Percentiles rank a stretch among this genome's conserved stretches.
Evolutionary conservation across 257 asterid species (phyloP).

Genomic region (Cruciata laevipes): DNA sequence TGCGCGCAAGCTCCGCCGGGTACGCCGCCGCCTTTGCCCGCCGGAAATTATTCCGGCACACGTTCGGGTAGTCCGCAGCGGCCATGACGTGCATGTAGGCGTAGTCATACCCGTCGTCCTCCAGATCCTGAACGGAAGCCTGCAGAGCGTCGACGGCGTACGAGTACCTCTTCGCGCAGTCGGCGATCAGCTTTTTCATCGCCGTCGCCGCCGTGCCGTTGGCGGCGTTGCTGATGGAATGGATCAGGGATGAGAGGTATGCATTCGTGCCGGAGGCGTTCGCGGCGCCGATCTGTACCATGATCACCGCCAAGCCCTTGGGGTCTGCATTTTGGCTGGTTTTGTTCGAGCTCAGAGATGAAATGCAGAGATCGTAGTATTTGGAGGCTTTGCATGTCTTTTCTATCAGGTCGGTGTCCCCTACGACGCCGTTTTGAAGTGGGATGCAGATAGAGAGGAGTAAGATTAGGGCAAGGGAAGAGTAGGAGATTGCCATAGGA

Average conservation of each 20-base stretch:
- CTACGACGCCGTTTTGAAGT: constrained; percentile 15
- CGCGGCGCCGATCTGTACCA: constrained; percentile 42
- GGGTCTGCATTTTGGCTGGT: constrained; percentile 50
- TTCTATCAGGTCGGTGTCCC: constrained; percentile 40
- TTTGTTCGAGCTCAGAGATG: constrained; percentile 56
- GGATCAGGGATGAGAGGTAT: constrained; percentile 39
- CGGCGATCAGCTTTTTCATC: constrained; percentile 45
- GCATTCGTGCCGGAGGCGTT: constrained; percentile 69
- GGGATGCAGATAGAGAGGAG: constrained; percentile 25
- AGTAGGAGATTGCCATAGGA: not conserved
- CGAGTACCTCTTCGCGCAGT: constrained; percentile 57
- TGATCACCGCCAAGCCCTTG: constrained; percentile 58
- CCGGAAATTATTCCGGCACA: constrained; percentile 52
- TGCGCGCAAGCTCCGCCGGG: constrained; percentile 50
- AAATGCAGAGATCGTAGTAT: constrained; percentile 64
- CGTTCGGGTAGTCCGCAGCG: constrained; percentile 75
- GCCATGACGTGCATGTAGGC: constrained; percentile 87
- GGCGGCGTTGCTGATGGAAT: not conserved
- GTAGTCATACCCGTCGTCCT: constrained; percentile 51
- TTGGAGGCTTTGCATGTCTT: constrained; percentile 65
- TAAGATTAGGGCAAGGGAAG: constrained; percentile 1
- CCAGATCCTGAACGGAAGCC: constrained; percentile 49
- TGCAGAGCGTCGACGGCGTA: constrained; percentile 58
- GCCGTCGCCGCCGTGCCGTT: constrained; percentile 28
- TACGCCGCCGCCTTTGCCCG: constrained; percentile 39